phyloP scores from a whole-genome alignment of 2,329 filamentous ascomycete genomes.

The Cyclaneusma minus region DNA sequence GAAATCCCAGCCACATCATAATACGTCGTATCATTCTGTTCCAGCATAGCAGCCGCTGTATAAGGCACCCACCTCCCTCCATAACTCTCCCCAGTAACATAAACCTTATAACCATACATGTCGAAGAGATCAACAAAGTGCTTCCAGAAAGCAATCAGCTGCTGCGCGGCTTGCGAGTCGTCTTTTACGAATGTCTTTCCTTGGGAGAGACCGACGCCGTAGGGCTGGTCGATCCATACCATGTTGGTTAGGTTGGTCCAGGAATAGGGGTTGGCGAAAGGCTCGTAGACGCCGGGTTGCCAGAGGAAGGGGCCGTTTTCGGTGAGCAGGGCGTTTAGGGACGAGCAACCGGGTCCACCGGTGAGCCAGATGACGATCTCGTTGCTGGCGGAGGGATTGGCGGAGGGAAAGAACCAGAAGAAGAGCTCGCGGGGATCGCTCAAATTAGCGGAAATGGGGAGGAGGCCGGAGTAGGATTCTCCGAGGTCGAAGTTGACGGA shows the following conservation, averaged over 20 bases:
- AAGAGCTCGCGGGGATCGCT: conserved; percentile 26
- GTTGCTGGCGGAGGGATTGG: conserved; percentile 11
- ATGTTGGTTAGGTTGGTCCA: conserved; percentile 26
- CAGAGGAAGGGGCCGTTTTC: conserved; percentile 21
- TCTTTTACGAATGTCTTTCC: conserved; percentile 24
- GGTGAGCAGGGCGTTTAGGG: conserved; percentile 19
- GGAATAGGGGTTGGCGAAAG: conserved; percentile 14
- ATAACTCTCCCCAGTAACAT: conserved; percentile 38
- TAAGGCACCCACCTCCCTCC: conserved; percentile 39
- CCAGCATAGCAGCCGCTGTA: conserved; percentile 36
- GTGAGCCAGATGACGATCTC: conserved; percentile 31
- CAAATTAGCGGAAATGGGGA: conserved; percentile 32
- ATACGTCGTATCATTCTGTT: conserved; percentile 28
- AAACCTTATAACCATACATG: conserved; percentile 35
- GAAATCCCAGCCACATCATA: conserved; percentile 36
- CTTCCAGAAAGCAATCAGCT: conserved; percentile 33
- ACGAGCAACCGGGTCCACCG: conserved; percentile 33
- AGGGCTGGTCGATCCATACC: conserved; percentile 31
- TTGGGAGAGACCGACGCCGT: conserved; percentile 27
- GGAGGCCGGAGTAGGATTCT: conserved; percentile 18
- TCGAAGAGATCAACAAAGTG: conserved; percentile 39
- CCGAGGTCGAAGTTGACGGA: conserved; percentile 14
- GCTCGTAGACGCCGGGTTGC: conserved; percentile 13
- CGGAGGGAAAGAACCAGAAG: conserved; percentile 18
- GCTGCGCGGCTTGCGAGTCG: no score